These are phyloP conservation scores for Tinospora cordifolia DNA, from an alignment of 164 flowering plant species.

Conservation along the genomic window DNA sequence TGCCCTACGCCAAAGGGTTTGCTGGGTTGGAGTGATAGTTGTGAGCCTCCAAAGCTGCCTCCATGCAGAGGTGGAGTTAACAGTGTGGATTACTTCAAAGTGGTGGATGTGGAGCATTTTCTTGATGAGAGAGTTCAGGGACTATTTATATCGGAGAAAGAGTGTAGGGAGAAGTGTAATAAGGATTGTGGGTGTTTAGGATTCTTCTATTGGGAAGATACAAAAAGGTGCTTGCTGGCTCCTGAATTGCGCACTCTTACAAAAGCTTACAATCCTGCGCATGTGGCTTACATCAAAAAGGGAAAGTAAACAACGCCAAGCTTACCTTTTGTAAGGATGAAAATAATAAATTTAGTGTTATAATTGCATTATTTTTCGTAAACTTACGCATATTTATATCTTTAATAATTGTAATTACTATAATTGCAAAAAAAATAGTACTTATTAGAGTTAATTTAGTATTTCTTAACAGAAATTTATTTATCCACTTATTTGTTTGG, in stretches of 20 bases:
- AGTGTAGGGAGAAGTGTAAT: neutral
- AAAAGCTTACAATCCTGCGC: conserved; percentile 21
- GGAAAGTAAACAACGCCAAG: neutral
- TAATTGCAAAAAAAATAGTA: too few relatives aligned
- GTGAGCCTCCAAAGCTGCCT: neutral
- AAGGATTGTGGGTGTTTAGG: conserved; percentile 2
- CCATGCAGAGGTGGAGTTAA: neutral
- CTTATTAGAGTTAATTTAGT: too few relatives aligned
- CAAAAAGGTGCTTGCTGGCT: neutral
- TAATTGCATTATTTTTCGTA: too few relatives aligned
- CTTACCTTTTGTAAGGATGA: too few relatives aligned
- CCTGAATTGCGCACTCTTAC: neutral
- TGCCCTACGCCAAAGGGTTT: neutral
- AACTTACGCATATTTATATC: too few relatives aligned
- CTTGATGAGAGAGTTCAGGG: neutral
- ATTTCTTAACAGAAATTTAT: too few relatives aligned
- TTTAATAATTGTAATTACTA: too few relatives aligned
- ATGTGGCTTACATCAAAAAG: conserved; percentile 31
- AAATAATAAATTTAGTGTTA: too few relatives aligned
- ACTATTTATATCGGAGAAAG: neutral
- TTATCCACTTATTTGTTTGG: too few relatives aligned
- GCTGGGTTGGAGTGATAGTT: neutral
- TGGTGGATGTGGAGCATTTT: conserved; percentile 1
- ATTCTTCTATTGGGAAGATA: neutral
- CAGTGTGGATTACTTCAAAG: neutral